These are phyloP conservation scores for Metarhizium rileyi DNA, from an alignment of 2,329 filamentous ascomycete genomes.

Conservation along the genomic window DNA sequence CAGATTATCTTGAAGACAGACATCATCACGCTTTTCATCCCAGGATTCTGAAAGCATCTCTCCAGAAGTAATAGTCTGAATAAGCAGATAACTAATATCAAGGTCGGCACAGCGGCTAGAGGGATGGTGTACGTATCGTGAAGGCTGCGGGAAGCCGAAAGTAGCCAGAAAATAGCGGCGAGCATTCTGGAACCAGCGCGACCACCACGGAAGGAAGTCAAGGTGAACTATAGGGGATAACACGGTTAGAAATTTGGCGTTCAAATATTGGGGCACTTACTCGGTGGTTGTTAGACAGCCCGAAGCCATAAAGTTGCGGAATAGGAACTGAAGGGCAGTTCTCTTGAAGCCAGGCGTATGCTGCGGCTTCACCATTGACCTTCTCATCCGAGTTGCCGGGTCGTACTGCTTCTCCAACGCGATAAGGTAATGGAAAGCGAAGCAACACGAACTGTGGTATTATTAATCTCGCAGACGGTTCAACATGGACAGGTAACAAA, in stretches of 20 bases:
- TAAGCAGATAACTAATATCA: constrained; percentile 13
- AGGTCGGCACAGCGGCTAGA: constrained; percentile 8
- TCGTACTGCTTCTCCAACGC: constrained; percentile 23
- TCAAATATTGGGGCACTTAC: constrained; percentile 5
- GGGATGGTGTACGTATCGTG: constrained; percentile 7
- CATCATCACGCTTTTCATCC: constrained; percentile 11
- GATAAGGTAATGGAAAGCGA: constrained; percentile 21
- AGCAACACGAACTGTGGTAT: constrained; percentile 6
- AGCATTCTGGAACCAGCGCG: constrained; percentile 2
- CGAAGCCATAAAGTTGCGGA: constrained; percentile 16
- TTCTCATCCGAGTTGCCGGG: constrained; percentile 33
- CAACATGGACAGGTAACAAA: constrained; percentile 18
- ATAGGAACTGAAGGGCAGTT: constrained; percentile 15
- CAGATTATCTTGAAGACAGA: constrained; percentile 14
- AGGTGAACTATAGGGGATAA: constrained; percentile 5
- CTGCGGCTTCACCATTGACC: constrained; percentile 15
- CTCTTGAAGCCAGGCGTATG: constrained; percentile 13
- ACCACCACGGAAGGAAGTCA: constrained; percentile 1
- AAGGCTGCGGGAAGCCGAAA: constrained; percentile 9
- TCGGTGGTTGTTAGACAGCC: constrained; percentile 10
- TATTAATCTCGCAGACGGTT: neutral
- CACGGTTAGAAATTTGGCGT: neutral
- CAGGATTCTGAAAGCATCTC: constrained; percentile 13
- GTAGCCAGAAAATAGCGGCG: neutral
- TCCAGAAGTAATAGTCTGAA: constrained; percentile 11